Base-by-base conservation (phyloP, 192 early-diverging fungal genomes). In the Linnemannia exigua region DNA sequence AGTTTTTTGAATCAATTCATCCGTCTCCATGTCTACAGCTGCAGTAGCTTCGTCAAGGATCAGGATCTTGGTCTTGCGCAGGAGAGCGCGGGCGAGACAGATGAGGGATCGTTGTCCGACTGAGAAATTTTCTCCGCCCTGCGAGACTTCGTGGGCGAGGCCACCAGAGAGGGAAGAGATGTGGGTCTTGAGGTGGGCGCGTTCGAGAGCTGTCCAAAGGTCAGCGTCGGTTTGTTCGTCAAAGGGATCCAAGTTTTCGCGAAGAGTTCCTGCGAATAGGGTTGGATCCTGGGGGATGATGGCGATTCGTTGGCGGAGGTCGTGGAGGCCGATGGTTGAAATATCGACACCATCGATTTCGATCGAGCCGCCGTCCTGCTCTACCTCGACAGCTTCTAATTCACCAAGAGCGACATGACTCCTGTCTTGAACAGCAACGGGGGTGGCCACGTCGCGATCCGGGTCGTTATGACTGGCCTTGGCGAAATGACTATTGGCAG, bases 91-190 rank as follows among this genome's bases (percentile, higher is more conserved):
- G 0, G 95, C 94, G 51, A 95, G 82, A 35, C 91, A 91, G 14
- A 95, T 85, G 66, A 95, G 80, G 77, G 96, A 94, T 44, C 93
- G 76, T 87, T 96, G 95, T 14, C 95, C 95, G 47, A 94, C 93
- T 14, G 94, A 96, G 72, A 97, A 96, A 87, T 98, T 97, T 25
- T 91, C 87, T 11, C 97, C 97, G 67, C 92, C 90, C 75, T 97
- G 95, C 11, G 91, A 76, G 1, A 98, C 93, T 37, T 88, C 79
- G 41, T 88, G 88, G 37, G 96, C 95, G 31, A 97, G 89, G 20
- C 92, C 91, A 38, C 89, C 93, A 2, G 92, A 90, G 67, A 95
- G 79, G 58, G 87, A 72, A 20, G 89, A 85, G 36, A 98, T 84
- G 67, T 92, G 83, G 16, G 88, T 84, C 86, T 94, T 92, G 20